These are phyloP conservation scores for Populus hybrid DNA, from an alignment of 441 rosid genomes.

Conservation along the genomic window DNA sequence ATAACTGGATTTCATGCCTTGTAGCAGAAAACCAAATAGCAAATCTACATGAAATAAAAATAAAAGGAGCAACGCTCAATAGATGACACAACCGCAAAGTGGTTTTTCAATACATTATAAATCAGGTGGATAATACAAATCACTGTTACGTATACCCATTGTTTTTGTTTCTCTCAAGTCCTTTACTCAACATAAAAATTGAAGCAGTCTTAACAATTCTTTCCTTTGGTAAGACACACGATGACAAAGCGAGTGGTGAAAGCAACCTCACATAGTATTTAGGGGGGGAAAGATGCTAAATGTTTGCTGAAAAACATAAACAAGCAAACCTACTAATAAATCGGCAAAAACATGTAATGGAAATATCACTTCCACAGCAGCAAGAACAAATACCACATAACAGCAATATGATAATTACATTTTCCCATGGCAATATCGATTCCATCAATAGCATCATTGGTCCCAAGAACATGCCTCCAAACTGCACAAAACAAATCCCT, in stretches of 20 bases:
- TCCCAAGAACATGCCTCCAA: constrained; percentile 91
- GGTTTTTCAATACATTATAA: neutral
- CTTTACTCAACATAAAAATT: neutral
- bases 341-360: neutral
- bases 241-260: neutral
- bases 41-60: neutral
- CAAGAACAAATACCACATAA: neutral
- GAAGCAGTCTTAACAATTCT: neutral
- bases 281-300: too few species aligned
- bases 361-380: neutral
- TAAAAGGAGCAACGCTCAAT: neutral
- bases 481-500: constrained; percentile 43
- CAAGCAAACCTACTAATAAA: neutral
- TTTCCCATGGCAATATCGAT: constrained; percentile 85
- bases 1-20: neutral
- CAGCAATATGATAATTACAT: constrained; percentile 40
- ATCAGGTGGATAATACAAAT: neutral
- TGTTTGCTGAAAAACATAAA: constrained; percentile 1
- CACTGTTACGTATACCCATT: neutral
- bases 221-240: neutral
- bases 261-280: neutral
- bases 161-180: neutral
- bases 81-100: neutral
- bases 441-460: constrained; percentile 63
- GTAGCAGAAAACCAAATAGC: neutral